Evolutionary conservation across 2,329 filamentous ascomycete genomes (phyloP).

Genomic region (Pseudocercospora eumusae): DNA sequence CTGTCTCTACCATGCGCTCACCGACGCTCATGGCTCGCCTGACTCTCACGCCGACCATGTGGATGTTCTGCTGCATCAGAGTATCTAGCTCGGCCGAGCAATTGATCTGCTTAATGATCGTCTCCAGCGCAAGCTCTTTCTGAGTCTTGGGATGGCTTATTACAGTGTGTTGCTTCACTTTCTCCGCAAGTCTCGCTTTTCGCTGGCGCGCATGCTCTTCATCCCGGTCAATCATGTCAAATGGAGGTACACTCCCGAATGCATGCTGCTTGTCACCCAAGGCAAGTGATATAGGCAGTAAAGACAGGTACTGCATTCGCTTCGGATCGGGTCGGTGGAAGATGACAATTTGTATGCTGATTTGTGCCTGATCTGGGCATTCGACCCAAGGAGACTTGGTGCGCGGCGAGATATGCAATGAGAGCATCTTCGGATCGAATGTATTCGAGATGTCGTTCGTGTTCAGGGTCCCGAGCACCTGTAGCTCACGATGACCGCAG

Average conservation of each 20-base stretch:
- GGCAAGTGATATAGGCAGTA: slow-evolving; percentile 83
- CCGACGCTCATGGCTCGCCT: slow-evolving; percentile 89
- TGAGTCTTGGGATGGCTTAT: slow-evolving; percentile 72
- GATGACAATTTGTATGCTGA: slow-evolving; percentile 81
- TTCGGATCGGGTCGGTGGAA: slow-evolving; percentile 84
- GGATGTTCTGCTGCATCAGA: slow-evolving; percentile 82
- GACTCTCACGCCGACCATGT: slow-evolving; percentile 76
- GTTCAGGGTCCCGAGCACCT: slow-evolving; percentile 84
- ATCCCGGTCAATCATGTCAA: slow-evolving; percentile 66
- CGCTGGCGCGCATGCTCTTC: slow-evolving; percentile 67
- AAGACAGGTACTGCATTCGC: slow-evolving; percentile 94
- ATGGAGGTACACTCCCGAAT: slow-evolving; percentile 43
- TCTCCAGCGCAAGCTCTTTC: slow-evolving; percentile 77
- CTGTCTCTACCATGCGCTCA: slow-evolving; percentile 90
- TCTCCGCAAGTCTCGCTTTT: slow-evolving; percentile 72
- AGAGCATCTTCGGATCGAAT: slow-evolving; percentile 70
- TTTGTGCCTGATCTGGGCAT: slow-evolving; percentile 63
- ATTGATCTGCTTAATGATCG: slow-evolving; percentile 90
- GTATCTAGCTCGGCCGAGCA: slow-evolving; percentile 89
- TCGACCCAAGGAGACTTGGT: slow-evolving; percentile 68
- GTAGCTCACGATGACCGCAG: slow-evolving; percentile 79
- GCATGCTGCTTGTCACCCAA: slow-evolving; percentile 67
- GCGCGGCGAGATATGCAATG: slow-evolving; percentile 56
- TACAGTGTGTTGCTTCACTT: slow-evolving; percentile 85
- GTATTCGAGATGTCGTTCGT: slow-evolving; percentile 49